Evolutionary conservation across 2,329 filamentous ascomycete genomes (phyloP), one percentile per base, ranked within the genome.

Genomic region (Cladosporium austrohemisphaericum): DNA sequence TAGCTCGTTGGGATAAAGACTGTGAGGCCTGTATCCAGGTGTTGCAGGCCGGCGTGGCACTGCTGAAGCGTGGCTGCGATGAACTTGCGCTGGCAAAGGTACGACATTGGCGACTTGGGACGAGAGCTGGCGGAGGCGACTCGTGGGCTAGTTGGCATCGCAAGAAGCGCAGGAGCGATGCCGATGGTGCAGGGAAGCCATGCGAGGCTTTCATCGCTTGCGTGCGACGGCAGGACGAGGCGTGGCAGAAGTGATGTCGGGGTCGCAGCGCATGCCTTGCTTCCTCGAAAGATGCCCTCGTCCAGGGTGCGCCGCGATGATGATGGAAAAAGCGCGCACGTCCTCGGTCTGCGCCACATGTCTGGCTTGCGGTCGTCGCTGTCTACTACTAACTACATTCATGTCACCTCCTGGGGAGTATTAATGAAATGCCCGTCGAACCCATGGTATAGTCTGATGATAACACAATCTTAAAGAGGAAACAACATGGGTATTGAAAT

Each of bases 131-230:
- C 25, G 25, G 8, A 13, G 43, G 32, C 25, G 32, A 28, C 25
- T 47, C 32, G 10, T 25, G n/a, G 33, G 16, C 33, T 47, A 85
- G 81, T 66, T 91, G 87, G 47, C 75, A 79, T 57, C 81, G 83
- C 55, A 93, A 76, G 66, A 88, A 92, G 57, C 82, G 83, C 55
- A 93, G 74, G 16, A 92, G 78, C 35, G 68, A 69, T 50, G 69
- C 64, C 46, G 79, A 82, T 40, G 79, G 79, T 56, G 67, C 71
- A 35, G 50, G 50, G 10, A 51, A 50, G 56, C 60, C 60, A 61
- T 59, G 32, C 11, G 43, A 37, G 43, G 43, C 43, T 47, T 13
- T 47, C 43, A 47, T 47, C 43, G 43, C 43, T 47, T 37, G 43
- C 28, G 33, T 47, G 43, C 43, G 43, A 47, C 43, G n/a, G 29